Percentiles rank a stretch among this genome's conserved stretches.
These are phyloP conservation scores for Fonsecaea monophora DNA, from an alignment of 2,329 filamentous ascomycete species.

Conservation along the genomic window DNA sequence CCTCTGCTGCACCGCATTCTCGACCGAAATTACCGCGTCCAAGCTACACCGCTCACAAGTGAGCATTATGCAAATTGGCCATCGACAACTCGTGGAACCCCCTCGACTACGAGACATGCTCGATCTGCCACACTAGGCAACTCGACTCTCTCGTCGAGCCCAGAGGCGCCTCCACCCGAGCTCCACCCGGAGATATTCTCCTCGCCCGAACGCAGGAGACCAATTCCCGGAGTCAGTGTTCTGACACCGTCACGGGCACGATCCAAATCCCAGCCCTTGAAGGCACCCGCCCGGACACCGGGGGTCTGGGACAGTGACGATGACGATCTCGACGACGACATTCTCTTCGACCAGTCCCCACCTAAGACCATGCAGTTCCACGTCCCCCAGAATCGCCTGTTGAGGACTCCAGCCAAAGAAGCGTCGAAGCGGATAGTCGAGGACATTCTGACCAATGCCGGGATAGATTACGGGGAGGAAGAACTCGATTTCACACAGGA, in stretches of 20 bases:
- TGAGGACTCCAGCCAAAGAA: slow-evolving; percentile 59
- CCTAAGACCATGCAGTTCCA: slow-evolving; percentile 73
- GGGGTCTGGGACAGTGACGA: slow-evolving; percentile 76
- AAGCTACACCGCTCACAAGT: slow-evolving; percentile 77
- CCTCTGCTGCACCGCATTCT: slow-evolving; percentile 88
- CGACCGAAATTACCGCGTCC: slow-evolving; percentile 93
- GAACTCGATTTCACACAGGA: slow-evolving; percentile 42
- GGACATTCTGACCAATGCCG: slow-evolving; percentile 55
- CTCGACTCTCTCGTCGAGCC: slow-evolving; percentile 67
- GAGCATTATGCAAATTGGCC: slow-evolving; percentile 33
- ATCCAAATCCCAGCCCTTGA: background rate
- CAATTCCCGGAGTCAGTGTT: slow-evolving; percentile 76
- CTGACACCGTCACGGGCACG: slow-evolving; percentile 66
- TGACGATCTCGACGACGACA: slow-evolving; percentile 62
- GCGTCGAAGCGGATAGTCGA: slow-evolving; percentile 58
- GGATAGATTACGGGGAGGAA: slow-evolving; percentile 45
- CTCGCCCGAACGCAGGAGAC: slow-evolving; percentile 66
- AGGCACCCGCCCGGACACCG: slow-evolving; percentile 53
- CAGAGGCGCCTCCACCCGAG: slow-evolving; percentile 76
- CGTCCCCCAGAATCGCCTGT: slow-evolving; percentile 56
- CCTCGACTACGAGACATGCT: slow-evolving; percentile 44
- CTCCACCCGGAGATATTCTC: slow-evolving; percentile 85
- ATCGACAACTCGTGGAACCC: slow-evolving; percentile 35
- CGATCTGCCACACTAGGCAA: slow-evolving; percentile 20
- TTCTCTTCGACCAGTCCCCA: slow-evolving; percentile 75